Evolutionary conservation across 2,329 filamentous ascomycete species (phyloP), one percentile per base, ranked within the genome.

Genomic region (Diaporthe sp.): DNA sequence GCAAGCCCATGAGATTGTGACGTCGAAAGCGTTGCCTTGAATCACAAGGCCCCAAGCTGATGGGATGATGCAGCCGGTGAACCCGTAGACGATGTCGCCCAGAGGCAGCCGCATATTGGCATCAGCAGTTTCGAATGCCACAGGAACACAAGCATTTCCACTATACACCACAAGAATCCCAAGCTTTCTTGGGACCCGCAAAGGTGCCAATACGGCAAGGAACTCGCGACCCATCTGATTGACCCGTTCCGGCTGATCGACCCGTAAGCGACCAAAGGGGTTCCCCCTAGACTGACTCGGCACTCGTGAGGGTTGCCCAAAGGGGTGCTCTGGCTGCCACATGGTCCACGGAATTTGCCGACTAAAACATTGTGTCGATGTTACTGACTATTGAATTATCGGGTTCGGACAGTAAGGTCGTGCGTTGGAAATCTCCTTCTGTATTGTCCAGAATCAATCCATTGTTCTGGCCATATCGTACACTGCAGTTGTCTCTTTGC

Each of bases 141-240:
- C 42, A 33, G 30, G 28, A n/a, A 35, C 17, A 66, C 61, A 67
- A 67, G 61, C 61, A 4, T 52, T 50, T 33, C 45, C 30, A 13
- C 42, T 40, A 66, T 10, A 17, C 28, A 22, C 40, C 42, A 35
- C 28, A 38, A 12, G 17, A 4, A 50, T 13, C 3, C 3, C 60
- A 66, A 66, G 60, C 60, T 66, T 66, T 50, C 42, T 50, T n/a
- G 60, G 42, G 40, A 9, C 30, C 45, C 30, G 19, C 42, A 17
- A 17, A 25, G 30, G 61, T 17, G 33, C 12, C n/a, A 5, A 13
- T 9, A 19, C 7, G 17, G 22, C 15, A 45, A 15, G 38, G 38
- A 38, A 13, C 19, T 33, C 25, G n/a, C 19, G 22, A 13, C 13
- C 17, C 25, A 13, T 47, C 25, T n/a, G 25, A 47, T 30, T 22